Evolutionary conservation across 805 yeast genomes (phyloP), one percentile per base, ranked within the genome.

Genomic region (Wickerhamomyces mucosus): DNA sequence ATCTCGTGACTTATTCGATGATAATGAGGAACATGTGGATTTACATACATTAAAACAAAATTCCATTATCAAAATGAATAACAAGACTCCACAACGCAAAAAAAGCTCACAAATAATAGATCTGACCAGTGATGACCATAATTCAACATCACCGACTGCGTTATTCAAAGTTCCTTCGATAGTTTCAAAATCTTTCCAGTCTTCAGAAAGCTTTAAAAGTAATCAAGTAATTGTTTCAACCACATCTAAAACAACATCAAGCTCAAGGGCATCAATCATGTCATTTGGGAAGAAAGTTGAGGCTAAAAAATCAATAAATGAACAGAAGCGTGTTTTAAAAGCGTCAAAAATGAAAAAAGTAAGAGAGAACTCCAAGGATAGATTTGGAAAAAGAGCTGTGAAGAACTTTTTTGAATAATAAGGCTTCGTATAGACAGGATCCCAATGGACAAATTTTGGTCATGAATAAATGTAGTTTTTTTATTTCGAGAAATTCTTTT

Each of bases 241-340:
- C 21, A 63, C 67, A 18, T 70, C 72, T 44, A 74, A 65, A 48
- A 63, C 67, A 9, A 77, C 72, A 2, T 62, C 73, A 2, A 71
- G 78, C 7, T 57, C 71, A 5, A 69, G 63, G 38, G 72, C 80
- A 2, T 70, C 80, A 7, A 67, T 80, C 39, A 67, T 78, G 28
- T 68, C 67, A 33, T 48, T 72, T 46, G 69, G 77, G 9, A 53
- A 52, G 27, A n/a, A n/a, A n/a, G n/a, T n/a, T n/a, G n/a, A n/a
- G n/a, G n/a, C n/a, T n/a, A n/a, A n/a, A n/a, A n/a, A n/a, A n/a
- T n/a, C n/a, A n/a, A n/a, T n/a, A n/a, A n/a, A n/a, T n/a, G n/a
- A n/a, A n/a, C n/a, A n/a, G n/a, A n/a, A n/a, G n/a, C n/a, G n/a
- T n/a, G n/a, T n/a, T n/a, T n/a, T n/a, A n/a, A n/a, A n/a, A n/a